Percentiles rank a stretch among this genome's conserved stretches.
Conservation (phyloP, 1,139 yeast genomes). For the Suhomyces maxii region DNA sequence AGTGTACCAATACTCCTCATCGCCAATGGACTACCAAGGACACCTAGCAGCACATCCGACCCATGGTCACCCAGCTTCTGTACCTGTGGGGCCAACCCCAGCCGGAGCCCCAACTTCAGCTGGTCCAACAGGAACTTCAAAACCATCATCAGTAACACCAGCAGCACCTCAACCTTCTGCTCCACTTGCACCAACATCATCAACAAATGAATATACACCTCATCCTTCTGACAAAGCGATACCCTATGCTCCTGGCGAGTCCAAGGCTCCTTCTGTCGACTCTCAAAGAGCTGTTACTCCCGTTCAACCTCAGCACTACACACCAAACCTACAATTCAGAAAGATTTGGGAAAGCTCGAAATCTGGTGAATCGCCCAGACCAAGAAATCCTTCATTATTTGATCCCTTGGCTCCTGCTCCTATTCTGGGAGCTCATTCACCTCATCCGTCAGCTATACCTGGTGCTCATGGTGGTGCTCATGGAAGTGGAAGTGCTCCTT, state of each 20-base stretch:
- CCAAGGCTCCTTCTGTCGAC: slow-evolving; percentile 4
- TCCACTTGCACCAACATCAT: slow-evolving; percentile 2
- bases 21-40: not conserved
- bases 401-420: slow-evolving; percentile 39
- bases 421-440: not conserved
- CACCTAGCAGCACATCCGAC: slow-evolving; percentile 1
- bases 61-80: not conserved
- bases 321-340: slow-evolving; percentile 37
- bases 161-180: too few relatives aligned
- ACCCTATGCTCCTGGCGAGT: slow-evolving; percentile 6
- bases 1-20: not conserved
- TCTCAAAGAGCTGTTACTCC: slow-evolving; percentile 1
- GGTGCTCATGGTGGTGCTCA: not conserved
- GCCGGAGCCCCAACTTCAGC: slow-evolving; percentile 4
- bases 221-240: not conserved
- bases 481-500: not conserved
- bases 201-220: not conserved
- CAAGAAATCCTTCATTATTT: slow-evolving; percentile 33
- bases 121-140: not conserved
- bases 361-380: slow-evolving; percentile 17
- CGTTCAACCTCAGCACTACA: slow-evolving; percentile 21
- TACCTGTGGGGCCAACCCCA: not conserved
- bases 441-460: not conserved
- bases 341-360: slow-evolving; percentile 37
- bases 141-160: not conserved